These are phyloP conservation scores for Akebia trifoliata DNA, from an alignment of 164 flowering plant genomes.

Conservation along the genomic window DNA sequence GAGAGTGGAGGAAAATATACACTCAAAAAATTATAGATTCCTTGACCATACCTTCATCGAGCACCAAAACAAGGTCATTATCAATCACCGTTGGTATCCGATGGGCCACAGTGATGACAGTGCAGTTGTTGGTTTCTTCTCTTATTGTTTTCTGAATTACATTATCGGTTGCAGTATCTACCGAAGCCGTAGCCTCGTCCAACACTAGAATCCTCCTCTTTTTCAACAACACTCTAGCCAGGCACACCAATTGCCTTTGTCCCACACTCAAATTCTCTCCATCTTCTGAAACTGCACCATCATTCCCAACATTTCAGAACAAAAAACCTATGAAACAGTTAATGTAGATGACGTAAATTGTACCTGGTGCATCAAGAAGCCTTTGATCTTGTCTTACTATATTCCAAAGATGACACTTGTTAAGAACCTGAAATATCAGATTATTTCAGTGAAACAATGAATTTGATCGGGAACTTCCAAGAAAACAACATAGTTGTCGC, in stretches of 20 bases:
- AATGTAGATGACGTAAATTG: too few species aligned
- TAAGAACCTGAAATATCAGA: slow-evolving; percentile 40
- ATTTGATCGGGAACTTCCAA: neutral
- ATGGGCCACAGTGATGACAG: slow-evolving; percentile 83
- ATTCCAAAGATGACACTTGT: slow-evolving; percentile 54
- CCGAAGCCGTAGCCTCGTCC: slow-evolving; percentile 90
- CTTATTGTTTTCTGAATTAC: slow-evolving; percentile 65
- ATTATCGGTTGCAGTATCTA: slow-evolving; percentile 78
- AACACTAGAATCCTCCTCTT: slow-evolving; percentile 62
- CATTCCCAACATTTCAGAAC: neutral
- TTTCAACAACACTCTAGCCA: slow-evolving; percentile 66
- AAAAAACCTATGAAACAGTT: too few species aligned
- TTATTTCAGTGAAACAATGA: slow-evolving; percentile 2
- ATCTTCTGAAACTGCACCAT: slow-evolving; percentile 66
- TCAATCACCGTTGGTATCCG: slow-evolving; percentile 76
- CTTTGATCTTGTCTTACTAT: slow-evolving; percentile 48
- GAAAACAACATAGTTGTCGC: neutral
- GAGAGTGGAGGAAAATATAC: too few species aligned
- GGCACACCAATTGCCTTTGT: slow-evolving; percentile 78
- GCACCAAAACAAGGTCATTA: slow-evolving; percentile 73
- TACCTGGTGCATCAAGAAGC: slow-evolving; percentile 78
- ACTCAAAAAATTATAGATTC: neutral
- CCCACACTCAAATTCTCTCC: slow-evolving; percentile 93
- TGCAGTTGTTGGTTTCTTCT: slow-evolving; percentile 56
- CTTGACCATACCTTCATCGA: slow-evolving; percentile 54